These are phyloP conservation scores for Suillus subaureus DNA, from an alignment of 768 basidiomycete genomes.

Conservation along the genomic window DNA sequence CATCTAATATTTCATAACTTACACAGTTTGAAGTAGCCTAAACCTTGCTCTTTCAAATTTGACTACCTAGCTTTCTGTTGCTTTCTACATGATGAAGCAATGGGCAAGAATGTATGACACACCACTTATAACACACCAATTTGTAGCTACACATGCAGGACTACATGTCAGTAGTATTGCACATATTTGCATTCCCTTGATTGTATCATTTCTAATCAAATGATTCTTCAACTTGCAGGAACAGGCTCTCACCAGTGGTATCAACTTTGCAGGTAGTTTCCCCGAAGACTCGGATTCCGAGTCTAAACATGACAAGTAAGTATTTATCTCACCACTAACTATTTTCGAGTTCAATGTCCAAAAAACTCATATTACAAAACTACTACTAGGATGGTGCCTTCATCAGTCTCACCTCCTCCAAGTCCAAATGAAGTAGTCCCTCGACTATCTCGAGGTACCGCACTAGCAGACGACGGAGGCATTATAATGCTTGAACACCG, in stretches of 20 bases:
- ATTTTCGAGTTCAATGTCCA: neutral
- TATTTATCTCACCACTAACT: neutral
- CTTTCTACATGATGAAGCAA: constrained; percentile 1
- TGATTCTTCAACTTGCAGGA: neutral
- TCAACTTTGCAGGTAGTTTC: neutral
- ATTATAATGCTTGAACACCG: neutral
- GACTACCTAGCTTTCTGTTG: neutral
- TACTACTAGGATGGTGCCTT: neutral
- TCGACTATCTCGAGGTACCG: neutral
- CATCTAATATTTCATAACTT: neutral
- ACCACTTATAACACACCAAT: neutral
- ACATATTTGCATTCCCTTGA: neutral
- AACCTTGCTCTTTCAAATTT: neutral
- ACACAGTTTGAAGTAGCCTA: too few species aligned
- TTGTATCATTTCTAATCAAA: neutral
- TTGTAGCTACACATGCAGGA: neutral
- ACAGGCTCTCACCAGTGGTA: neutral
- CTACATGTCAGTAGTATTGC: neutral
- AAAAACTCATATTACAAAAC: neutral
- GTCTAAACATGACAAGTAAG: neutral
- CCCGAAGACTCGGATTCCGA: neutral
- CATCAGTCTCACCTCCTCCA: neutral
- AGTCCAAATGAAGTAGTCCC: neutral
- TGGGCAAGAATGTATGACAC: neutral
- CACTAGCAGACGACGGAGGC: too few species aligned